Evolutionary conservation across 1,139 yeast genomes (phyloP).

Genomic region (Yamadazyma oceani): DNA sequence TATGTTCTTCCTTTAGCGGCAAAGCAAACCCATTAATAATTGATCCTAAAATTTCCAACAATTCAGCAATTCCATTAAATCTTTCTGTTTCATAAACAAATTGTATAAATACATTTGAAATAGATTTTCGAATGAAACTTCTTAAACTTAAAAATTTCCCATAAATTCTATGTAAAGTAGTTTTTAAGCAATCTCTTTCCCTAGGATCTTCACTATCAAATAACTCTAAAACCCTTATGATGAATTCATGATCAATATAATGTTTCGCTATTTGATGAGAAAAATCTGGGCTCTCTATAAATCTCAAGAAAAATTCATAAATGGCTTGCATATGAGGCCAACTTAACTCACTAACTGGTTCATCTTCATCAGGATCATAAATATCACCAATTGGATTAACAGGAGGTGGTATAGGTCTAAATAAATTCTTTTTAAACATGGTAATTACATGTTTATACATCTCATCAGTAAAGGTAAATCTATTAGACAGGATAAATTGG

Average conservation of each 20-base stretch:
- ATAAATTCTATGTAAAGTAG: conserved; percentile 91
- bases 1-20: conserved; percentile 96
- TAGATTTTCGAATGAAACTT: conserved; percentile 87
- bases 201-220: conserved; percentile 97
- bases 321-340: conserved; percentile 99
- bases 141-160: conserved; percentile 92
- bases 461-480: conserved; percentile 85
- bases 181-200: conserved; percentile 92
- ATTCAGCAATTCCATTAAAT: conserved; percentile 94
- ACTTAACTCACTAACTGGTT: conserved; percentile 92
- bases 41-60: conserved; percentile 90
- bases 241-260: conserved; percentile 88
- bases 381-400: conserved; percentile 96
- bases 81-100: conserved; percentile 94
- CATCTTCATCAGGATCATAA: conserved; percentile 98
- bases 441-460: conserved; percentile 86
- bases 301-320: conserved; percentile 88
- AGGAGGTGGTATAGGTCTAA: conserved; percentile 97
- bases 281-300: conserved; percentile 93
- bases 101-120: conserved; percentile 88
- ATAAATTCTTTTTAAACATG: conserved; percentile 86
- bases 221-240: conserved; percentile 74
- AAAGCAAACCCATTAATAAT: conserved; percentile 97
- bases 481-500: conserved; percentile 78
- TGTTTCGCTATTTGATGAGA: conserved; percentile 92